Percentiles rank a stretch among this genome's conserved stretches.
Conservation (phyloP, 768 basidiomycete species). For the Coprinopsis cinerea region DNA sequence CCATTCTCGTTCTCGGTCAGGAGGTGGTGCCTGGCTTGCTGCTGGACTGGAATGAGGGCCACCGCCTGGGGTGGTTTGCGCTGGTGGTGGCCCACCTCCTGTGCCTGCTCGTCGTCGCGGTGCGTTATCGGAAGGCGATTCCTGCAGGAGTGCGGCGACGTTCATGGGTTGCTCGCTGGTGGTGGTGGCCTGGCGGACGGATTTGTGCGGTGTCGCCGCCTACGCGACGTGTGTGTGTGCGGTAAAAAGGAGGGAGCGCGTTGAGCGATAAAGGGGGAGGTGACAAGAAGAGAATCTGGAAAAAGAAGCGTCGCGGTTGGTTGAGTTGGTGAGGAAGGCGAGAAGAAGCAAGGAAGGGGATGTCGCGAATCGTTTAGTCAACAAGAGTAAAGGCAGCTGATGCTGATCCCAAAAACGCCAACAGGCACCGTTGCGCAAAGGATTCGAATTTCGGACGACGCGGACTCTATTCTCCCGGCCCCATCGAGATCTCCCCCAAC, state of each 20-base stretch:
- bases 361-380: slow-evolving; percentile 5
- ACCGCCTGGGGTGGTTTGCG: neutral
- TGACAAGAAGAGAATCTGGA: neutral
- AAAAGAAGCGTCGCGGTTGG: neutral
- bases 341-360: neutral
- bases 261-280: no score
- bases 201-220: no score
- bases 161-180: slow-evolving; percentile 14
- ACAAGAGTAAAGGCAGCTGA: neutral
- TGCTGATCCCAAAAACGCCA: slow-evolving; percentile 4
- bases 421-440: slow-evolving; percentile 5
- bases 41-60: neutral
- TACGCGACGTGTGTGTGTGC: no score
- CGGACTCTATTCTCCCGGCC: slow-evolving; percentile 12
- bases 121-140: slow-evolving; percentile 14
- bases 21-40: neutral
- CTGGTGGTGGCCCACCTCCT: neutral
- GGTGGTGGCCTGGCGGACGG: no score
- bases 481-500: slow-evolving; percentile 7
- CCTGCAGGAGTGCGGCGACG: slow-evolving; percentile 16
- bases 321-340: neutral
- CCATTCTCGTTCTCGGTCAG: neutral
- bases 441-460: slow-evolving; percentile 6
- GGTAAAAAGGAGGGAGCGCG: no score
- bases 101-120: neutral